A percentile compares a stretch with the other conserved stretches of the same genome.
These are phyloP conservation scores for Scytalidium lignicola DNA, from an alignment of 2,329 filamentous ascomycete species.

Conservation along the genomic window DNA sequence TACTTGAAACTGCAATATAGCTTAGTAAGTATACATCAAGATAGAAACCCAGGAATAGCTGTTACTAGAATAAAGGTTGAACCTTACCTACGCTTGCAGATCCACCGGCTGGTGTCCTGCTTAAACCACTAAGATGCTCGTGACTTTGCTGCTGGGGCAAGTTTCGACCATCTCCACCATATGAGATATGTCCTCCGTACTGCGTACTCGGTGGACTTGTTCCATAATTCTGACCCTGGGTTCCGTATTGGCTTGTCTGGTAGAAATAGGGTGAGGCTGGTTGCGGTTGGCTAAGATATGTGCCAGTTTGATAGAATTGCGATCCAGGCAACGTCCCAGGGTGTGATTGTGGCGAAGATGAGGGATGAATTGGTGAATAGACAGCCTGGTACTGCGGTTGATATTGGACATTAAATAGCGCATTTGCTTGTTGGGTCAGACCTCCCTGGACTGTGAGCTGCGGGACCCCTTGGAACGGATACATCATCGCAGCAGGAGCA, in stretches of 20 bases:
- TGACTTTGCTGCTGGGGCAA: slow-evolving; percentile 10
- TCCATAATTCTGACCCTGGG: slow-evolving; percentile 18
- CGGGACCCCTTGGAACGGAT: slow-evolving; percentile 16
- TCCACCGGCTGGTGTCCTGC: slow-evolving; percentile 7
- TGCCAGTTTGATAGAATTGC: slow-evolving; percentile 21
- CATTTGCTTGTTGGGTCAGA: slow-evolving; percentile 10
- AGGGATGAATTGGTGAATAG: slow-evolving; percentile 15
- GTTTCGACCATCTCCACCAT: slow-evolving; percentile 14
- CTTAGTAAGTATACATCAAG: neutral
- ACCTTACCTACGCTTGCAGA: slow-evolving; percentile 24
- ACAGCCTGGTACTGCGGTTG: slow-evolving; percentile 20
- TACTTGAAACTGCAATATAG: slow-evolving; percentile 23
- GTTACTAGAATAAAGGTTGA: slow-evolving; percentile 2
- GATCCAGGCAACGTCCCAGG: slow-evolving; percentile 6
- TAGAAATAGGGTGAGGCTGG: slow-evolving; percentile 16
- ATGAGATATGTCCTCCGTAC: slow-evolving; percentile 13
- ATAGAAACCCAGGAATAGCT: neutral
- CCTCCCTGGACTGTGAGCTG: slow-evolving; percentile 14
- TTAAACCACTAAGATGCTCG: slow-evolving; percentile 9
- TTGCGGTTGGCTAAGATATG: slow-evolving; percentile 18
- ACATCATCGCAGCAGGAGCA: slow-evolving; percentile 12
- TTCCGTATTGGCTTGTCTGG: slow-evolving; percentile 18
- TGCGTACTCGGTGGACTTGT: slow-evolving; percentile 8
- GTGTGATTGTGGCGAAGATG: slow-evolving; percentile 12
- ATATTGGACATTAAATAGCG: slow-evolving; percentile 21